These are phyloP conservation scores for Physcia stellaris DNA, from an alignment of 495 filamentous ascomycete genomes.

Conservation along the genomic window DNA sequence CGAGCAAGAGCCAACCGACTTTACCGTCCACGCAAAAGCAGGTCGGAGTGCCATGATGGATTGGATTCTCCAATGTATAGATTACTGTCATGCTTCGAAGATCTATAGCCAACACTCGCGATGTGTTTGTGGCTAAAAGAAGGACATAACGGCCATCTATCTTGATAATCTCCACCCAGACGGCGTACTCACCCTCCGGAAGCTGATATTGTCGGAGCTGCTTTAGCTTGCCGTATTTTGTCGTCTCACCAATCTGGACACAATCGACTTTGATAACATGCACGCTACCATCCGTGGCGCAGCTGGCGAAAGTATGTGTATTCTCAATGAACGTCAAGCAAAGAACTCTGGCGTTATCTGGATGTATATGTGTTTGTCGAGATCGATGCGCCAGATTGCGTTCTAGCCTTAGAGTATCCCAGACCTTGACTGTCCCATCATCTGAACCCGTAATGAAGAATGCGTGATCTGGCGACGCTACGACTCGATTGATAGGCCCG, in stretches of 20 bases:
- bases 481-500: constrained; percentile 66
- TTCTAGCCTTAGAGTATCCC: constrained; percentile 84
- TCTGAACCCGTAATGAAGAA: constrained; percentile 94
- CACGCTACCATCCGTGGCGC: constrained; percentile 79
- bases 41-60: constrained; percentile 86
- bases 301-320: constrained; percentile 84
- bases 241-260: constrained; percentile 37
- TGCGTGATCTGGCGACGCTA: constrained; percentile 75
- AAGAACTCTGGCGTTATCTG: constrained; percentile 53
- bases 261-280: constrained; percentile 82
- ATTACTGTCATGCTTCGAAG: constrained; percentile 74
- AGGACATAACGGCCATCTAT: constrained; percentile 67
- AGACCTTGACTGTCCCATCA: constrained; percentile 83
- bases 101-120: constrained; percentile 70
- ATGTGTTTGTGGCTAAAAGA: constrained; percentile 74
- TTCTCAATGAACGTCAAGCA: constrained; percentile 84
- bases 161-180: constrained; percentile 90
- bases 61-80: constrained; percentile 73
- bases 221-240: constrained; percentile 65
- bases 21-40: constrained; percentile 80
- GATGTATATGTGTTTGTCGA: constrained; percentile 74
- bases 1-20: constrained; percentile 79
- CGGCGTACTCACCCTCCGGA: constrained; percentile 56
- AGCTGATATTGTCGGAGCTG: constrained; percentile 72
- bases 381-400: constrained; percentile 76